Base-by-base conservation (phyloP, 2,329 filamentous ascomycete species). In the Ceratocystis lukuohia region DNA sequence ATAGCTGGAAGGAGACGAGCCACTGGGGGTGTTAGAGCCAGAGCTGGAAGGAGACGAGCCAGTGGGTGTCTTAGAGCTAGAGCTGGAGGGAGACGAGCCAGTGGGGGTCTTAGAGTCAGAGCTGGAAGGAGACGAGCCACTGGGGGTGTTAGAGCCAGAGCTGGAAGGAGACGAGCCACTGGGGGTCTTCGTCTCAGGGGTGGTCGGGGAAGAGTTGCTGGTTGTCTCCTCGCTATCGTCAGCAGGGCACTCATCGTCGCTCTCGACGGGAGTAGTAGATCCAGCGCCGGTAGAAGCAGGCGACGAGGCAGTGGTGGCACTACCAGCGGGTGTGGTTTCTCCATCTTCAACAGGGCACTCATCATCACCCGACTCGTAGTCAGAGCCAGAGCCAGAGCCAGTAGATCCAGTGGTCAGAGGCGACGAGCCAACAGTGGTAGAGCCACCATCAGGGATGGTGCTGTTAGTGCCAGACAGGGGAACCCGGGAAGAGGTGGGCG, bases 301-400 rank as follows among this genome's bases (percentile, higher is more conserved):
- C 25, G 56, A 45, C 30, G 61, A 57, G 44, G 65, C 17, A 30
- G 46, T 50, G 22, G 65, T 45, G 20, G 59, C 46, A 20, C 57
- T 63, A 59, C 25, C 44, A 59, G 45, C 45, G 28, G 41, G 37
- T 7, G 22, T 28, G 17, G 37, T 57, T 30, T 57, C 20, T 4
- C 41, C 57, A 56, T 50, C 62, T 50, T 63, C 61, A 8, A 10
- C 48, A 28, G 33, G 48, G 37, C 65, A 66, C 17, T 66, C 65
- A 5, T 66, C 65, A 17, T 66, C 65, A 41, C 46, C 65, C 44
- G 33, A 5, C 28, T 59, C 56, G 17, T 59, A 57, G 5, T 15
- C 53, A n/a, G 53, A 57, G 53, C 28, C 53, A 37, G 45, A 28
- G 28, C 25, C 46, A 8, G 45, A 41, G 25, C 17, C 37, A 22